These are phyloP conservation scores for Colletotrichum abscissum DNA, from an alignment of 2,329 filamentous ascomycete species.

Conservation along the genomic window DNA sequence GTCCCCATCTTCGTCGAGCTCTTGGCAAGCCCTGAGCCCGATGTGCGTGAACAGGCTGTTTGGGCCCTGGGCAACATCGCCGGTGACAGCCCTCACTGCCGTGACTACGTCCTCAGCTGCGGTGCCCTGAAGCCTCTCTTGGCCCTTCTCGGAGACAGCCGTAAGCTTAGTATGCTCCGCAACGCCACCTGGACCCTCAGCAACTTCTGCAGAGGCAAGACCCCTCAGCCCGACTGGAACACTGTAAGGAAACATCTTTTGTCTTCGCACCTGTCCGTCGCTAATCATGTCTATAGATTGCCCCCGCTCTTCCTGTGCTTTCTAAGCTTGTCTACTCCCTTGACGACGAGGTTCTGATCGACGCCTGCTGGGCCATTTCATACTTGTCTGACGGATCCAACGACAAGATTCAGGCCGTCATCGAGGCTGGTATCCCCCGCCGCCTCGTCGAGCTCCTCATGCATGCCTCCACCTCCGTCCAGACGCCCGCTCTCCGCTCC, in stretches of 20 bases:
- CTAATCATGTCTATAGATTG: conserved; percentile 70
- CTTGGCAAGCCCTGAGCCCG: conserved; percentile 92
- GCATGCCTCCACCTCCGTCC: conserved; percentile 97
- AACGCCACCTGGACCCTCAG: conserved; percentile 99
- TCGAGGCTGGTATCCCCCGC: conserved; percentile 96
- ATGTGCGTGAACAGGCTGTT: conserved; percentile 97
- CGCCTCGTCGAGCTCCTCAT: conserved; percentile 96
- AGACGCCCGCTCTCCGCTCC: conserved; percentile 95
- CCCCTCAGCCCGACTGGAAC: conserved; percentile 96
- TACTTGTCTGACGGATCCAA: conserved; percentile 98
- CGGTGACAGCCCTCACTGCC: conserved; percentile 96
- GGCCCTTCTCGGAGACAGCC: conserved; percentile 91
- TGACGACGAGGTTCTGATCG: conserved; percentile 97
- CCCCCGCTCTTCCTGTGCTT: conserved; percentile 92
- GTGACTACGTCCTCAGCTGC: conserved; percentile 93
- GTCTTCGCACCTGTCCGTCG: not conserved
- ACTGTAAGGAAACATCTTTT: conserved; percentile 73
- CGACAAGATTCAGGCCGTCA: conserved; percentile 99
- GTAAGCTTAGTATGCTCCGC: conserved; percentile 98
- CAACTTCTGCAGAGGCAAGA: conserved; percentile 99
- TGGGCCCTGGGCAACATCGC: conserved; percentile 99
- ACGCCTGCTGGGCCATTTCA: conserved; percentile 99
- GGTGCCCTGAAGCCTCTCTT: conserved; percentile 93
- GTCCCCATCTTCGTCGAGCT: conserved; percentile 99
- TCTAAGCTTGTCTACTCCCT: conserved; percentile 98